These are phyloP conservation scores for Candida argentea DNA, from an alignment of 805 yeast species.

Conservation along the genomic window DNA sequence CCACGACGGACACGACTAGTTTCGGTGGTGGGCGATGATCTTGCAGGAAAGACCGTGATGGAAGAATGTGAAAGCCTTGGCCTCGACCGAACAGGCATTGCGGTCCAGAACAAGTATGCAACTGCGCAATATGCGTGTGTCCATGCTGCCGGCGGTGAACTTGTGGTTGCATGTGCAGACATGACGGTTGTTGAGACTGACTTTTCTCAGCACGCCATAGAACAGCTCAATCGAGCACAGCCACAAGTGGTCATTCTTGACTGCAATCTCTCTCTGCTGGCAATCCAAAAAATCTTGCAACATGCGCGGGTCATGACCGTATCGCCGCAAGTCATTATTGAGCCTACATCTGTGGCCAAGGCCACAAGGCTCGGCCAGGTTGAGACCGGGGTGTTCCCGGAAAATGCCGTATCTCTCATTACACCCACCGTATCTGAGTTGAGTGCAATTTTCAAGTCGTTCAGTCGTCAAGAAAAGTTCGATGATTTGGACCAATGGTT, in stretches of 20 bases:
- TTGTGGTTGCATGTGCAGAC: conserved; percentile 73
- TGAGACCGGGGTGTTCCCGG: conserved; percentile 35
- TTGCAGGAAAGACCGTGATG: conserved; percentile 35
- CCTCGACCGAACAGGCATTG: conserved; percentile 32
- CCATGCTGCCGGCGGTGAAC: conserved; percentile 51
- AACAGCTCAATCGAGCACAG: conserved; percentile 26
- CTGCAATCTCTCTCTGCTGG: conserved; percentile 47
- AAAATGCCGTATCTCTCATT: conserved; percentile 33
- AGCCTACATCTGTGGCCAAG: conserved; percentile 71
- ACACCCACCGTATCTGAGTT: conserved; percentile 71
- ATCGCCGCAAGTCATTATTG: conserved; percentile 38
- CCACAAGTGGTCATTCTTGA: conserved; percentile 54
- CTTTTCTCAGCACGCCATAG: conserved; percentile 30
- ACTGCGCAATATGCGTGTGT: conserved; percentile 72
- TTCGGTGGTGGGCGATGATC: conserved; percentile 54
- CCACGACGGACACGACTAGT: conserved; percentile 30
- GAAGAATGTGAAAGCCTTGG: conserved; percentile 14
- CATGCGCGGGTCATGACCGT: conserved; percentile 5
- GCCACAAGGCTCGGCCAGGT: conserved; percentile 37
- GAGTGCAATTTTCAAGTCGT: conserved; percentile 39
- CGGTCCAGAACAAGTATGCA: conserved; percentile 6
- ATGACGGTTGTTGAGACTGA: conserved; percentile 57
- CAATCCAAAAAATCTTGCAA: conserved; percentile 28
- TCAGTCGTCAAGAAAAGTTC: conserved; percentile 29
- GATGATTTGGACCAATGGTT: conserved; percentile 63